A percentile compares a stretch with the other conserved stretches of the same genome.
Evolutionary conservation across 2,329 filamentous ascomycete genomes (phyloP).

Genomic region (Aspergillus sp.): DNA sequence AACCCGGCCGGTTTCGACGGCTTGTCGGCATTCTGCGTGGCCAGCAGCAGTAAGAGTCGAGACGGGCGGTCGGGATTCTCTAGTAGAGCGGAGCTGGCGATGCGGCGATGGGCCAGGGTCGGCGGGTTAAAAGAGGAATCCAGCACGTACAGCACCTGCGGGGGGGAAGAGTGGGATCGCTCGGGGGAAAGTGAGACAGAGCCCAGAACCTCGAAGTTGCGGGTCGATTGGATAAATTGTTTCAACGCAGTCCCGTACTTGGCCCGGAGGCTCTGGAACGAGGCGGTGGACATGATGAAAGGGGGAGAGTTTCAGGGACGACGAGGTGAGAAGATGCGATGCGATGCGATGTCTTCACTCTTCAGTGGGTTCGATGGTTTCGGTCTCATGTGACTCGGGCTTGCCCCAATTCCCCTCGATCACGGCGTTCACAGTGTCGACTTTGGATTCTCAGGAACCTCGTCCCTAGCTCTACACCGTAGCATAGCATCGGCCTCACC

Average conservation of each 20-base stretch:
- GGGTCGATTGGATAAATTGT: slow-evolving; percentile 42
- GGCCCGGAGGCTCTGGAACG: slow-evolving; percentile 32
- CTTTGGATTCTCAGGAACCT: too few relatives aligned
- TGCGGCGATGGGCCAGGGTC: slow-evolving; percentile 57
- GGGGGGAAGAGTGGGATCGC: slow-evolving; percentile 14
- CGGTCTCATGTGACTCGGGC: neutral
- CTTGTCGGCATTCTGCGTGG: slow-evolving; percentile 66
- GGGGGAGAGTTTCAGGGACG: neutral
- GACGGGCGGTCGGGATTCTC: slow-evolving; percentile 30
- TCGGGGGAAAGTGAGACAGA: slow-evolving; percentile 17
- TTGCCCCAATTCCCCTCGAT: neutral
- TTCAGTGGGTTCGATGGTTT: neutral
- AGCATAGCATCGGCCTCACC: neutral
- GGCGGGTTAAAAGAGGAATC: slow-evolving; percentile 69
- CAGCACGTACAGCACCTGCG: slow-evolving; percentile 58
- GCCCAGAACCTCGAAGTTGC: slow-evolving; percentile 34
- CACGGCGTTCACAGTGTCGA: too few relatives aligned
- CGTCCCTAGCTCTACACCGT: too few relatives aligned
- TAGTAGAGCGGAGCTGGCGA: slow-evolving; percentile 55
- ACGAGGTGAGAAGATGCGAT: neutral
- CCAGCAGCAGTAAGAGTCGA: slow-evolving; percentile 59
- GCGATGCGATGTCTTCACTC: neutral
- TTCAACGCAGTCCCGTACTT: slow-evolving; percentile 43
- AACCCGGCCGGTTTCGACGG: slow-evolving; percentile 50
- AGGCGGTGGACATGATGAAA: slow-evolving; percentile 11